These are phyloP conservation scores for Setomelanomma holmii DNA, from an alignment of 2,329 filamentous ascomycete genomes.

Conservation along the genomic window DNA sequence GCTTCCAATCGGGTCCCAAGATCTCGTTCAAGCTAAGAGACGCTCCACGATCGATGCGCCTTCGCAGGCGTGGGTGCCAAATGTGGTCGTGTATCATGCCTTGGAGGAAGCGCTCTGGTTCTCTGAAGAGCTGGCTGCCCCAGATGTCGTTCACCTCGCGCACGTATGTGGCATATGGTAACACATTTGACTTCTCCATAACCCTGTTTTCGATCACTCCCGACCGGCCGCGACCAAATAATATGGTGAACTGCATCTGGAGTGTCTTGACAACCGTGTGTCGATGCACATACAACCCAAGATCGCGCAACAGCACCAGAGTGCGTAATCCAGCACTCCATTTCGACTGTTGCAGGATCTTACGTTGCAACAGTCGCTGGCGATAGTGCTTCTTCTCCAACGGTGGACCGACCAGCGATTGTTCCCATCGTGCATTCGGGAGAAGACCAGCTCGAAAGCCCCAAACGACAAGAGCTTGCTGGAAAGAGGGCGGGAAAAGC, in stretches of 20 bases:
- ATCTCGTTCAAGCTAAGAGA: conserved; percentile 13
- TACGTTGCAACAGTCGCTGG: conserved; percentile 19
- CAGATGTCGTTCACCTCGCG: conserved; percentile 37
- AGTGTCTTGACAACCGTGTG: conserved; percentile 36
- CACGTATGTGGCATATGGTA: conserved; percentile 31
- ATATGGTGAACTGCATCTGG: conserved; percentile 34
- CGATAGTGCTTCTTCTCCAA: conserved; percentile 37
- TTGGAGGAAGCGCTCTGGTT: conserved; percentile 24
- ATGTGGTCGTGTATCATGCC: conserved; percentile 10
- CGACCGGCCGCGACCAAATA: conserved; percentile 37
- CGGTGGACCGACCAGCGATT: conserved; percentile 23
- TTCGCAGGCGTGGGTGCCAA: conserved; percentile 27
- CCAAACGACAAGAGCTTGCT: conserved; percentile 44
- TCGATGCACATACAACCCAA: conserved; percentile 32
- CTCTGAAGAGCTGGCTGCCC: conserved; percentile 32
- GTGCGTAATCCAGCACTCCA: conserved; percentile 41
- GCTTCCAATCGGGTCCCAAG: conserved; percentile 8
- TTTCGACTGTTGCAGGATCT: conserved; percentile 21
- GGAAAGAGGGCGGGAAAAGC: conserved; percentile 32
- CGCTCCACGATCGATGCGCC: conserved; percentile 5
- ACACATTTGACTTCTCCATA: conserved; percentile 30
- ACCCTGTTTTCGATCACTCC: conserved; percentile 30
- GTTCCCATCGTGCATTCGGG: conserved; percentile 30
- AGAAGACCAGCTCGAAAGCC: conserved; percentile 41
- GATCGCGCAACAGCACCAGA: conserved; percentile 37